Evolutionary conservation across 768 basidiomycete genomes (phyloP), one percentile per base, ranked within the genome.

Genomic region (Holtermanniella nyarrowii): DNA sequence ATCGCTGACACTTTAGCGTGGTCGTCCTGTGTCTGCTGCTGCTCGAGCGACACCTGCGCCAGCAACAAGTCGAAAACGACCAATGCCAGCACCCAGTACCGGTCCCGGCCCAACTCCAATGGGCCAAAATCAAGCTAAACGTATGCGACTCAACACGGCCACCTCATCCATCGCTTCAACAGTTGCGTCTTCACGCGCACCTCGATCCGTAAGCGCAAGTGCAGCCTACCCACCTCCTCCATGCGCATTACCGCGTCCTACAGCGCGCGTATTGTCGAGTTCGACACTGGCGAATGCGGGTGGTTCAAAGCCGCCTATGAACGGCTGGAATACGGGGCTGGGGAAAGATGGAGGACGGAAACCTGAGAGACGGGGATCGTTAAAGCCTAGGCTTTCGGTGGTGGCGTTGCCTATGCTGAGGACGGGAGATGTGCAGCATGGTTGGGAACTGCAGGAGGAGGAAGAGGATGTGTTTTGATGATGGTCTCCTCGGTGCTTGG

Each of bases 391-490:
- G 25, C 43, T 26, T 11, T 49, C 48, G 16, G 18, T 57, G 2
- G 37, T 47, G 25, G 51, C 56, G 12, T 10, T n/a, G 5, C 42
- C 4, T 7, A 42, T 24, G 40, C 4, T 50, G 40, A 18, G 21
- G 53, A 26, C 16, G 53, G 3, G 14, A 20, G 41, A 31, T 5
- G 39, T 1, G 13, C 16, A 25, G 41, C 42, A 18, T 13, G 42
- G 37, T 22, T 55, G 54, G 54, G 50, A 46, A 5, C 18, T 55
- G 46, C 21, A 20, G 31, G 54, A 55, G 43, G 54, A 55, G 26
- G 53, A 55, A 25, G 54, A 55, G 21, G 54, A 55, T 51, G 49
- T 55, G 12, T 55, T 55, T 46, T 55, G 31, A 37, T 37, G 10
- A 7, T 7, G 31, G 7, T 16, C 31, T 37, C 10, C 31, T 37